These are phyloP conservation scores for Voacanga thouarsii DNA, from an alignment of 257 asterid genomes.

Conservation along the genomic window DNA sequence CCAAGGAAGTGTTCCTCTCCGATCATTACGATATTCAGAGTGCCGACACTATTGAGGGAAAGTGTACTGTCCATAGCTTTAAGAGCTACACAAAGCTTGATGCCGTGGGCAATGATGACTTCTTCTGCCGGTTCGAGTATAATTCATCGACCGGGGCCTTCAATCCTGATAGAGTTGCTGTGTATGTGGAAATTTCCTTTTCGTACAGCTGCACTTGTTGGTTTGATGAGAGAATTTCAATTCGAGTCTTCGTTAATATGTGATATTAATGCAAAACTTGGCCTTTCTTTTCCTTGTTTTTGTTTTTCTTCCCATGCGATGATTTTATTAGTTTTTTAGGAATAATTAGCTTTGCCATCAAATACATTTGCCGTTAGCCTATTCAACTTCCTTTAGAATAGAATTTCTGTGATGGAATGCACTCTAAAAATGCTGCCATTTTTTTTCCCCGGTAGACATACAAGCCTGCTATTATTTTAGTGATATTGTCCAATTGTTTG, in stretches of 20 bases:
- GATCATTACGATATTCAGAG: slow-evolving; percentile 91
- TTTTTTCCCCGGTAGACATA: not conserved
- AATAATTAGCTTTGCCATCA: not conserved
- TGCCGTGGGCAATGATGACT: slow-evolving; percentile 87
- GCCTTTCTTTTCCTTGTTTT: not conserved
- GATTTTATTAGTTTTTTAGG: not conserved
- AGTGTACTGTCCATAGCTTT: slow-evolving; percentile 82
- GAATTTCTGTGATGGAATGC: not conserved
- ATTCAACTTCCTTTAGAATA: not conserved
- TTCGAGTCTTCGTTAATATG: not conserved
- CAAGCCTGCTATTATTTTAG: not conserved
- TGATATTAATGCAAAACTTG: not conserved
- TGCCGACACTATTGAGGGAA: slow-evolving; percentile 83
- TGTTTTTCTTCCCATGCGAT: not conserved
- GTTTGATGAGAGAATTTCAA: slow-evolving; percentile 1
- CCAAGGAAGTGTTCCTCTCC: slow-evolving; percentile 84
- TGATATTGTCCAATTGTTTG: not conserved
- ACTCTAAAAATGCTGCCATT: not conserved
- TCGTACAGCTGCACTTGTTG: not conserved
- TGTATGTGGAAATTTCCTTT: slow-evolving; percentile 49
- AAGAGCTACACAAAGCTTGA: slow-evolving; percentile 86
- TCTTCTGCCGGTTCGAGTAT: slow-evolving; percentile 90
- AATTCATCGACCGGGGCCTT: slow-evolving; percentile 86
- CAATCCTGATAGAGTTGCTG: slow-evolving; percentile 91
- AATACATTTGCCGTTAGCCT: not conserved